Base-by-base conservation (phyloP, 1,284 basidiomycete genomes). In the Ceratobasidium sp. region DNA sequence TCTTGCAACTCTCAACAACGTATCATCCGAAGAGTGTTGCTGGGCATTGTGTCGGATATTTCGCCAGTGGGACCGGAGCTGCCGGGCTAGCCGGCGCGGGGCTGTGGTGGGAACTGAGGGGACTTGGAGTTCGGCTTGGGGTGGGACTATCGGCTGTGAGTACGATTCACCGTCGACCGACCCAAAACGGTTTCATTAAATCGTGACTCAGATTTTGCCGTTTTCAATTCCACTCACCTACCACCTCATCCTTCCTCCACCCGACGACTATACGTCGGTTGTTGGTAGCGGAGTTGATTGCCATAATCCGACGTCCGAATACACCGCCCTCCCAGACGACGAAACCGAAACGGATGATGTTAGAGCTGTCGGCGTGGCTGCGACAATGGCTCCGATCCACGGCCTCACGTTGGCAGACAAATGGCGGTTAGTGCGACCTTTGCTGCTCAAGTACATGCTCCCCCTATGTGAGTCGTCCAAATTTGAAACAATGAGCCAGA, bases 1-100 rank as follows among this genome's bases (percentile, higher is more conserved):
- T 96, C 83, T 87, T 99, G 2, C 97, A 99, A 86, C 87, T 98
- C 3, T 96, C 96, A 0, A 98, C 97, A 0, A 93, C 94, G 0
- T 94, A 93, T 82, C 88, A 89, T 64, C 92, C 94, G 0, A 86
- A 91, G 1, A 91, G 91, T 20, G 88, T 94, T 15, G 92, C 89
- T 7, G 92, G 93, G 0, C 91, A 90, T 73, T 90, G 91, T 72
- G 89, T 95, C 39, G 92, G 94, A 1, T 95, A 94, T 82, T 97
- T 96, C 85, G 92, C 95, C 3, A 93, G 93, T 9, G 97, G 97
- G 0, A 99, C 97, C 0, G 97, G 97, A 0, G 96, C 94, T 1
- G 97, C 97, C 0, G 97, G 97, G 0, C 89, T 99, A 4, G 93
- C 94, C 0, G 98, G 97, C 5, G 97, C 97, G 0, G 93, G 93